A percentile compares a stretch with the other conserved stretches of the same genome.
Conservation (phyloP, 2,329 filamentous ascomycete genomes). For the Aureobasidium sp. region DNA sequence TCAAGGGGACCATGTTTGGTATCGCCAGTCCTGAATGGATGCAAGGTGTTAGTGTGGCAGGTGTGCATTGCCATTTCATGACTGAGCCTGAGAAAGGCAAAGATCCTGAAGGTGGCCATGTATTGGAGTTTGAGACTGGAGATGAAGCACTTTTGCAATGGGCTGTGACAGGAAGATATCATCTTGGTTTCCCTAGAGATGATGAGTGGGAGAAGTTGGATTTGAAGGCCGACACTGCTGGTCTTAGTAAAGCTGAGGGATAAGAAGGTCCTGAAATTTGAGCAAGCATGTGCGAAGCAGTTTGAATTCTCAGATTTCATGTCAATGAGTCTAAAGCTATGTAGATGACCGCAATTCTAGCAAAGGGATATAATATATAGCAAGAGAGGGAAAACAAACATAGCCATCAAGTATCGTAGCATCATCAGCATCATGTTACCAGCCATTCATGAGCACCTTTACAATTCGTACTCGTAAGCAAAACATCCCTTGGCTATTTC, state of each 20-base stretch:
- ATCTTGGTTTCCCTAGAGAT: conserved; percentile 34
- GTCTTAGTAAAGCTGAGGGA: conserved; percentile 11
- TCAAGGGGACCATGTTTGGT: conserved; percentile 33
- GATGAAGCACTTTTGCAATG: conserved; percentile 28
- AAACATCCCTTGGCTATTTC: not conserved
- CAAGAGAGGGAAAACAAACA: not conserved
- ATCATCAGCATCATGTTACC: not conserved
- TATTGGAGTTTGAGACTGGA: conserved; percentile 29
- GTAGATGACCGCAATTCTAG: not conserved
- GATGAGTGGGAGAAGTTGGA: conserved; percentile 31
- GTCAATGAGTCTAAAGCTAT: too few species aligned
- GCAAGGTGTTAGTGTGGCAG: conserved; percentile 30
- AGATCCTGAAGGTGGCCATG: conserved; percentile 27
- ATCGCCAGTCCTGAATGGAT: conserved; percentile 33
- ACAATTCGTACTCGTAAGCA: not conserved
- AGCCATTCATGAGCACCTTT: not conserved
- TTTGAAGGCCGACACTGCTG: conserved; percentile 2
- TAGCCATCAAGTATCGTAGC: not conserved
- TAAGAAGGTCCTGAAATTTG: not conserved
- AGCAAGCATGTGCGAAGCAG: too few species aligned
- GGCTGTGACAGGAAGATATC: conserved; percentile 34
- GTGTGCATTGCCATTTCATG: conserved; percentile 30
- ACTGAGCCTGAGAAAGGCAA: conserved; percentile 25
- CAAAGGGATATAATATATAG: not conserved
- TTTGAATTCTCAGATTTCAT: too few species aligned